Evolutionary conservation across 1,284 basidiomycete species (phyloP).

Genomic region (Sporisorium scitamineum): DNA sequence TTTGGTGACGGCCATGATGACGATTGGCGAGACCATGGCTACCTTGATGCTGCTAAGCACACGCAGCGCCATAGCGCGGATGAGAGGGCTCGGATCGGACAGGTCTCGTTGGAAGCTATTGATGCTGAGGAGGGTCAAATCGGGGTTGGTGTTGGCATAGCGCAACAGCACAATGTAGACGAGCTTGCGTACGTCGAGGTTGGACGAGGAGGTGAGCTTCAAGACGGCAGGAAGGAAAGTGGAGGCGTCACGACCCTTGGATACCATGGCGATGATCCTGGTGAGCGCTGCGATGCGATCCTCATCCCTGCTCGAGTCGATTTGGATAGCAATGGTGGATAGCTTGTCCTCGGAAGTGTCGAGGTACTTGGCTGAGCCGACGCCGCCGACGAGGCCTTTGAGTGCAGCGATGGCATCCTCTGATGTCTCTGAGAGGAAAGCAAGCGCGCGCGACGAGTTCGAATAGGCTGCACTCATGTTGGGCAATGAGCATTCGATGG

Average conservation of each 20-base stretch:
- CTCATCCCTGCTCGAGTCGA: constrained; percentile 62
- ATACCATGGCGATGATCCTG: constrained; percentile 75
- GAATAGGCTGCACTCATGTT: constrained; percentile 53
- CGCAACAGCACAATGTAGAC: constrained; percentile 97
- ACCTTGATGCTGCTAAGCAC: constrained; percentile 92
- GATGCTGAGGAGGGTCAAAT: constrained; percentile 93
- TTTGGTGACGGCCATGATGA: constrained; percentile 89
- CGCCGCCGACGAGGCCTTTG: constrained; percentile 60
- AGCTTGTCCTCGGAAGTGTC: constrained; percentile 61
- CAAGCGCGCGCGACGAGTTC: constrained; percentile 61
- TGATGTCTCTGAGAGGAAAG: constrained; percentile 63
- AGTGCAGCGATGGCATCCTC: constrained; percentile 65
- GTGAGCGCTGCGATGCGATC: constrained; percentile 63
- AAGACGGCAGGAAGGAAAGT: constrained; percentile 74
- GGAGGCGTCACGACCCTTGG: constrained; percentile 89
- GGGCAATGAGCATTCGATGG: constrained; percentile 1
- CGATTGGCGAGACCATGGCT: constrained; percentile 85
- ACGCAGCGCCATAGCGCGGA: constrained; percentile 89
- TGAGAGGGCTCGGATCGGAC: constrained; percentile 86
- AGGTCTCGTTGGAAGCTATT: constrained; percentile 99
- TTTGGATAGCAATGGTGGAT: constrained; percentile 51
- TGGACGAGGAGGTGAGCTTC: constrained; percentile 67
- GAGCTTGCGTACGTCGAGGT: constrained; percentile 91
- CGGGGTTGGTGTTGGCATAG: constrained; percentile 80
- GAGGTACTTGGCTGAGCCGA: constrained; percentile 59